Percentiles rank a stretch among this genome's conserved stretches.
Conservation (phyloP, 768 basidiomycete genomes). For the Pisolithus marmoratus region DNA sequence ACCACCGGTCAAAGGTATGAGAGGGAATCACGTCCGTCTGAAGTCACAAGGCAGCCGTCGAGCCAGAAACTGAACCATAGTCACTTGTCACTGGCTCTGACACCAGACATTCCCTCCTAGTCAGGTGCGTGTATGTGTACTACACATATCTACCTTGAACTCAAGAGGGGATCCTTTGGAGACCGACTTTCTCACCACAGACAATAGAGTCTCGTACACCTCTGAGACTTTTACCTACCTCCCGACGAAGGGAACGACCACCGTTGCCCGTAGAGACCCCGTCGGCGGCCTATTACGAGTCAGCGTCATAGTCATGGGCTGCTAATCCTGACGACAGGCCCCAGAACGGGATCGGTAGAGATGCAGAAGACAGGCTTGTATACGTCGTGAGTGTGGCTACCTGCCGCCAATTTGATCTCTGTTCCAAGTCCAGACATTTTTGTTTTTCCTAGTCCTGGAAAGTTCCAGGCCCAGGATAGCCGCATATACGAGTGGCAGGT, state of each 20-base stretch:
- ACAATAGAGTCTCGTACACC: conserved; percentile 9
- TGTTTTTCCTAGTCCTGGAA: conserved; percentile 16
- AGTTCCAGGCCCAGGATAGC: conserved; percentile 18
- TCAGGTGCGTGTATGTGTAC: background rate
- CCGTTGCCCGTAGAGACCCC: conserved; percentile 16
- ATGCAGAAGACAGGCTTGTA: conserved; percentile 18
- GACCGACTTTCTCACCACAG: conserved; percentile 18
- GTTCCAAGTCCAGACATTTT: background rate
- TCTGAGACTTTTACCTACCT: conserved; percentile 12
- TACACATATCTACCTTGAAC: conserved; percentile 15
- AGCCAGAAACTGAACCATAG: too few relatives aligned
- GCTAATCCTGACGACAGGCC: background rate
- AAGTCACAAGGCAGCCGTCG: too few relatives aligned
- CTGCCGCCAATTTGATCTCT: too few relatives aligned
- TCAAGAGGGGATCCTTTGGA: conserved; percentile 20
- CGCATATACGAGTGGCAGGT: conserved; percentile 26
- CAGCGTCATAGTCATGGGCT: conserved; percentile 27
- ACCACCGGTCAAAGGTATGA: too few relatives aligned
- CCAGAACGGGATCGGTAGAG: conserved; percentile 16
- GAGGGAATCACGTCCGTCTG: too few relatives aligned
- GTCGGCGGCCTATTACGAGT: conserved; percentile 20
- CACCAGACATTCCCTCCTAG: background rate
- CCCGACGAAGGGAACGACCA: conserved; percentile 13
- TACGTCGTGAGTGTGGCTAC: conserved; percentile 15
- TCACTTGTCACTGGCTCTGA: background rate